Evolutionary conservation across 768 basidiomycete species (phyloP), one percentile per base, ranked within the genome.

Genomic region (Cyathus striatus): DNA sequence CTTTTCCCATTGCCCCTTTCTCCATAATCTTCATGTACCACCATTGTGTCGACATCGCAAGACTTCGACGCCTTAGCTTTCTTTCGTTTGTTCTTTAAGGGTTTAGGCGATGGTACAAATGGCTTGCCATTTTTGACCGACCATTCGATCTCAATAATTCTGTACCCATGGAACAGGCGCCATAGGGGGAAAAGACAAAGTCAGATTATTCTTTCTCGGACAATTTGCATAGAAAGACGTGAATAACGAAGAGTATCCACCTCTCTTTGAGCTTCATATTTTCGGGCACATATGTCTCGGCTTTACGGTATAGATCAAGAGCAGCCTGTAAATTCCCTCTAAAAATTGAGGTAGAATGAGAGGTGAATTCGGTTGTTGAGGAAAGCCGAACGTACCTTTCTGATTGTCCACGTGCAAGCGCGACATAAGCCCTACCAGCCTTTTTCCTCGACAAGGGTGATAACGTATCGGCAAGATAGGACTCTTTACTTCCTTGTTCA

Each of bases 211-310:
- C 57, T 55, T 56, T 50, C 47, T 58, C 59, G 42, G 72, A 75
- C 58, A 76, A 52, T 63, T 72, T 72, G 70, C 73, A 73, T 59
- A 81, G 64, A 57, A 81, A 82, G 58, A 83, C 74, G 61, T 79
- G 68, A 58, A 81, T 62, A 62, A 83, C 64, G 62, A 81, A 83
- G 70, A 78, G 73, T 72, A 81, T 81, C 76, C 75, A 90, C 90
- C 90, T 86, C 73, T 87, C 86, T 76, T 82, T 79, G 38, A 92
- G 73, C 60, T 88, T 90, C 63, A 78, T 61, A 56, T 92, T 91
- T 45, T 89, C 84, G n/a, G 90, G 89, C 38, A 90, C 86, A 50
- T 90, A 90, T 4, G 73, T 72, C 59, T 84, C 83, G 16, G 88
- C 89, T 53, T 86, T 86, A 56, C 81, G 80, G 57, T 90, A 92